Conservation (phyloP, 2,329 filamentous ascomycete genomes). For the Paracamarosporium sp. region DNA sequence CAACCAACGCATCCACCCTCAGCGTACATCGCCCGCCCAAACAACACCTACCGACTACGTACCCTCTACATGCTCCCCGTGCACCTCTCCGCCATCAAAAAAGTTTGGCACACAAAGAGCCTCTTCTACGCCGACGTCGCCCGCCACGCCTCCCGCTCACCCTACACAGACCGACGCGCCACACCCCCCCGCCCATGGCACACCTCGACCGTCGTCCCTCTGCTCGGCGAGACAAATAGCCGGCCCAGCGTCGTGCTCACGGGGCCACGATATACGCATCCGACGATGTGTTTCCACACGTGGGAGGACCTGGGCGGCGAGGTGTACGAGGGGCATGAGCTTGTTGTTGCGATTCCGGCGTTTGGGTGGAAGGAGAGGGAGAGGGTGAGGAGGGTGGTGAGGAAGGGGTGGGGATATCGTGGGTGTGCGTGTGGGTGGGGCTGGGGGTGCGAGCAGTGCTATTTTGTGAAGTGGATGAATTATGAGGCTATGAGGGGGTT, state of each 20-base stretch:
- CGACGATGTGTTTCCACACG: not conserved
- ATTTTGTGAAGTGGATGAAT: not conserved
- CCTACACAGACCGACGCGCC: not conserved
- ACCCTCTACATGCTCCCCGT: not conserved
- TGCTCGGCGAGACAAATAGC: not conserved
- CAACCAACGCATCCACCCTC: not conserved
- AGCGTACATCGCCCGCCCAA: not conserved
- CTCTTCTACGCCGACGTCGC: not conserved
- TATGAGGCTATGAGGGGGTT: not conserved
- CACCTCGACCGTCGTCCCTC: not conserved
- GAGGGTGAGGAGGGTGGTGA: not conserved
- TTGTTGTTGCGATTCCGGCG: not conserved
- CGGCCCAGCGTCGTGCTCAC: slow-evolving; percentile 1
- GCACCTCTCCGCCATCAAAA: not conserved
- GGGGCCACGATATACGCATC: not conserved
- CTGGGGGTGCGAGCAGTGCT: not conserved
- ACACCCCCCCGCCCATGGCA: not conserved
- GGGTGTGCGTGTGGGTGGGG: too few relatives aligned
- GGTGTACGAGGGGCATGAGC: not conserved
- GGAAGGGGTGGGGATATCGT: not conserved
- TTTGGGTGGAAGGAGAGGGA: not conserved
- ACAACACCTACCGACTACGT: not conserved
- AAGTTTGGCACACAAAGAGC: not conserved
- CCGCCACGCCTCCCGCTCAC: not conserved
- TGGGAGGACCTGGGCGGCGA: not conserved